Evolutionary conservation across 495 filamentous ascomycete genomes (phyloP).

Genomic region (Aspergillus incahuasiensis): DNA sequence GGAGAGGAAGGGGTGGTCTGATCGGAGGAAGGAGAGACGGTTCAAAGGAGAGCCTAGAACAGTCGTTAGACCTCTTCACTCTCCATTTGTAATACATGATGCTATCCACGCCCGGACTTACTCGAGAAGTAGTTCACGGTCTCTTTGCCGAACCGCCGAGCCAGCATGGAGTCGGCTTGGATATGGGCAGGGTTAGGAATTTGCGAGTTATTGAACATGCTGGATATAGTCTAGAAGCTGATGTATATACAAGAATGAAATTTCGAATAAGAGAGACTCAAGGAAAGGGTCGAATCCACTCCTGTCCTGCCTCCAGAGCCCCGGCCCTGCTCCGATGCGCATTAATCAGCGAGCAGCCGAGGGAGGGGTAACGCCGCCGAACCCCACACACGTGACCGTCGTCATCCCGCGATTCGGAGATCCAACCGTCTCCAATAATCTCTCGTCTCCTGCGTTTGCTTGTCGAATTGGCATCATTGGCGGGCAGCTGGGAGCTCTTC

Average conservation of each 20-base stretch:
- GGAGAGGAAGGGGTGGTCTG: conserved; percentile 72
- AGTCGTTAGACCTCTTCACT: conserved; percentile 9
- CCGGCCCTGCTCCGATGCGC: neutral
- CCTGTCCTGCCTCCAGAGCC: neutral
- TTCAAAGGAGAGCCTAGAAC: conserved; percentile 63
- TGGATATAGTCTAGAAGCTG: conserved; percentile 9
- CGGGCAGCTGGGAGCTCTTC: neutral
- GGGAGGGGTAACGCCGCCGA: conserved; percentile 22
- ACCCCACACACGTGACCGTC: conserved; percentile 42
- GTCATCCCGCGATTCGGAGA: conserved; percentile 13
- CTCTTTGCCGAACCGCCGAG: conserved; percentile 83
- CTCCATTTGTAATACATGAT: conserved; percentile 1
- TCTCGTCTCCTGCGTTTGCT: conserved; percentile 1
- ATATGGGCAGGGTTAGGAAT: conserved; percentile 54
- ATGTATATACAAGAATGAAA: neutral
- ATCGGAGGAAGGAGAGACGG: conserved; percentile 80
- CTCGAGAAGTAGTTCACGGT: conserved; percentile 94
- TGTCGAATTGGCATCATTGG: neutral
- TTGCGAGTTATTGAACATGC: conserved; percentile 30
- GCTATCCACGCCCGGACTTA: conserved; percentile 17
- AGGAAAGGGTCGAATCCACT: neutral
- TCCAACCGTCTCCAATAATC: conserved; percentile 10
- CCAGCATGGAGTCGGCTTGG: conserved; percentile 77
- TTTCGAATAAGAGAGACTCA: neutral
- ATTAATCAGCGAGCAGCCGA: conserved; percentile 9